Conservation (phyloP, 345 rosid genomes). For the Eutrema yunnanense region DNA sequence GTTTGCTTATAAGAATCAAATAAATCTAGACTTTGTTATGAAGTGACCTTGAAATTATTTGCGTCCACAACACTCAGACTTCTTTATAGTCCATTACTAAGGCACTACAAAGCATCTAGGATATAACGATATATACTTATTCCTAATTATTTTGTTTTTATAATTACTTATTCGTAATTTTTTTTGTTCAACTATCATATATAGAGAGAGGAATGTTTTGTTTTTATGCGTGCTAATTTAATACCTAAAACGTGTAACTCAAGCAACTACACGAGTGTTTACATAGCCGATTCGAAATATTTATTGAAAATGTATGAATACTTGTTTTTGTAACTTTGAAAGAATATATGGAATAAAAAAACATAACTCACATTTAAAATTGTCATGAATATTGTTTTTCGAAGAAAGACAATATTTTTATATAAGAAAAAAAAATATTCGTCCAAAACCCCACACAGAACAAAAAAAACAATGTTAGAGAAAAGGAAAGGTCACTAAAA, state of each 20-base stretch:
- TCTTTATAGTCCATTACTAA: constrained; percentile 16
- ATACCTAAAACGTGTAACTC: not conserved
- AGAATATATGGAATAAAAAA: not conserved
- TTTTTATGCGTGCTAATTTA: not conserved
- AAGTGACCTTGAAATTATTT: constrained; percentile 12
- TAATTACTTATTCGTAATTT: not conserved
- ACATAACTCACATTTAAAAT: not conserved
- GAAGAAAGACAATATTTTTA: too few species aligned
- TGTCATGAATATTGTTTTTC: not conserved
- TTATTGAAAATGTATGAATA: not conserved
- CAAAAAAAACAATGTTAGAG: not conserved
- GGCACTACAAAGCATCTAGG: constrained; percentile 10
- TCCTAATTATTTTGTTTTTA: not conserved
- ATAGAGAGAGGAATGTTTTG: not conserved
- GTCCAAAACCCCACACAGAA: not conserved
- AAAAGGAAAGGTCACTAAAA: constrained; percentile 8
- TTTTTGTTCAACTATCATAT: not conserved
- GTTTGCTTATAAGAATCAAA: not conserved
- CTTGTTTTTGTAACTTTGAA: not conserved
- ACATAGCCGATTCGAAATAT: not conserved
- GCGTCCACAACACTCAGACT: constrained; percentile 16
- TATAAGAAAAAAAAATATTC: not conserved
- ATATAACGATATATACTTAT: constrained; percentile 5
- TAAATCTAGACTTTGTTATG: not conserved
- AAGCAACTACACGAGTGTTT: not conserved